A percentile compares a stretch with the other conserved stretches of the same genome.
Evolutionary conservation across 495 filamentous ascomycete genomes (phyloP).

Genomic region (Xylaria intraflava): DNA sequence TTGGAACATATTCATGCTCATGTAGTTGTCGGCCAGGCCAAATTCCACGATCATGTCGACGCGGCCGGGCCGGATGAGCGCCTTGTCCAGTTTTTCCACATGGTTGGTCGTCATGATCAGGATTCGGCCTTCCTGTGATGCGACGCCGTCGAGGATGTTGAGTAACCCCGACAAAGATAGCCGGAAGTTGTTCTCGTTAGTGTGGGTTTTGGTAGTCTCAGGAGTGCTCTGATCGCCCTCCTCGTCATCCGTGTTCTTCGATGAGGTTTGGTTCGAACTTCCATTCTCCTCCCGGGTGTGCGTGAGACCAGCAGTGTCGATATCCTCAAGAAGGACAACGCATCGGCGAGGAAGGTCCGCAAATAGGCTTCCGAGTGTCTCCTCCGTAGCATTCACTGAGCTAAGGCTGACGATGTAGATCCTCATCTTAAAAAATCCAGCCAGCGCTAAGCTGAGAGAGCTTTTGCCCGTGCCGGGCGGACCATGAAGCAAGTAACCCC

Average conservation of each 20-base stretch:
- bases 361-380: constrained; percentile 64
- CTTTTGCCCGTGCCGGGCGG: constrained; percentile 76
- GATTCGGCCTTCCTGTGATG: constrained; percentile 66
- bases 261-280: neutral
- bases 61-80: constrained; percentile 68
- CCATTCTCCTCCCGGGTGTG: constrained; percentile 43
- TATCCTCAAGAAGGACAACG: constrained; percentile 68
- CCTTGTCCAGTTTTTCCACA: constrained; percentile 65
- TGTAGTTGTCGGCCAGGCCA: constrained; percentile 39
- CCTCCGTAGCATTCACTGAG: constrained; percentile 60
- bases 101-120: constrained; percentile 86
- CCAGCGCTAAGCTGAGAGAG: constrained; percentile 58
- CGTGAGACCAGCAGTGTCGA: constrained; percentile 65
- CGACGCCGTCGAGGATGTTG: constrained; percentile 78
- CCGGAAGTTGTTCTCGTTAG: constrained; percentile 22
- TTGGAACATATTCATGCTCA: constrained; percentile 43
- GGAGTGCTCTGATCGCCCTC: constrained; percentile 22
- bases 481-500: constrained; percentile 84
- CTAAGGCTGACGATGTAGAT: constrained; percentile 65
- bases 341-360: constrained; percentile 59
- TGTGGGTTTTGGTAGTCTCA: constrained; percentile 8
- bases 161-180: constrained; percentile 69
- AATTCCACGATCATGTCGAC: constrained; percentile 72
- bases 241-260: constrained; percentile 16
- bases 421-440: constrained; percentile 61